These are phyloP conservation scores for Huntiella abstrusa DNA, from an alignment of 2,329 filamentous ascomycete species.

Conservation along the genomic window DNA sequence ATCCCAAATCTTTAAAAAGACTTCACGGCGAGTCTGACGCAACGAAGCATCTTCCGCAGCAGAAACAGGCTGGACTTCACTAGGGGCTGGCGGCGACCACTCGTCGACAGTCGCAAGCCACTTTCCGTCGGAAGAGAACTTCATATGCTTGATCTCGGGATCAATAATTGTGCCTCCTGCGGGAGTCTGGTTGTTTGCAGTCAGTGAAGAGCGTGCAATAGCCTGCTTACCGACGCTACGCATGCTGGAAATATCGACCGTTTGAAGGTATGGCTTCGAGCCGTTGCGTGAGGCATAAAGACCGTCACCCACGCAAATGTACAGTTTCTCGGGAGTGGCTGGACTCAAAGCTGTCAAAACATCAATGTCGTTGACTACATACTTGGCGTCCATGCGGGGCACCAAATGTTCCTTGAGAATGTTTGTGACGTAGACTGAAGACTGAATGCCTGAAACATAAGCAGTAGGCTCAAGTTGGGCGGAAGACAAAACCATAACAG, in stretches of 20 bases:
- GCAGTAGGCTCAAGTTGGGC: slow-evolving; percentile 70
- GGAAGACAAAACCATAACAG: slow-evolving; percentile 74
- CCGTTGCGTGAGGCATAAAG: slow-evolving; percentile 36
- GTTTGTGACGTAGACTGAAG: slow-evolving; percentile 30
- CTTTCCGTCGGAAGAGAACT: slow-evolving; percentile 59
- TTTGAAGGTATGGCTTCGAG: slow-evolving; percentile 47
- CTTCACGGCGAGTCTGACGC: slow-evolving; percentile 40
- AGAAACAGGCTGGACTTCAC: slow-evolving; percentile 32
- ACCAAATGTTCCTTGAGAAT: slow-evolving; percentile 34
- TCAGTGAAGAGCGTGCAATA: slow-evolving; percentile 70
- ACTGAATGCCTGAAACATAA: slow-evolving; percentile 70
- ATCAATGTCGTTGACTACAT: slow-evolving; percentile 20
- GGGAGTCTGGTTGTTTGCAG: slow-evolving; percentile 51
- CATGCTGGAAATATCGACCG: slow-evolving; percentile 65
- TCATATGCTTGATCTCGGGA: slow-evolving; percentile 57
- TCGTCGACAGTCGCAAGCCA: slow-evolving; percentile 89
- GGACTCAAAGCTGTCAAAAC: slow-evolving; percentile 39
- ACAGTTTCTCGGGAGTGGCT: slow-evolving; percentile 39
- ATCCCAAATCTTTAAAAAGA: slow-evolving; percentile 80
- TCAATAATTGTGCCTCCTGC: slow-evolving; percentile 54
- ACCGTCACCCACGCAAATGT: slow-evolving; percentile 47
- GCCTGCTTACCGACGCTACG: slow-evolving; percentile 73
- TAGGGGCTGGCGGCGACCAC: slow-evolving; percentile 58
- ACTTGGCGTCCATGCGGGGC: slow-evolving; percentile 22
- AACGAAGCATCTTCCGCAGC: slow-evolving; percentile 25